Conservation (phyloP, 1,284 basidiomycete genomes). For the Cryptococcus sp. region DNA sequence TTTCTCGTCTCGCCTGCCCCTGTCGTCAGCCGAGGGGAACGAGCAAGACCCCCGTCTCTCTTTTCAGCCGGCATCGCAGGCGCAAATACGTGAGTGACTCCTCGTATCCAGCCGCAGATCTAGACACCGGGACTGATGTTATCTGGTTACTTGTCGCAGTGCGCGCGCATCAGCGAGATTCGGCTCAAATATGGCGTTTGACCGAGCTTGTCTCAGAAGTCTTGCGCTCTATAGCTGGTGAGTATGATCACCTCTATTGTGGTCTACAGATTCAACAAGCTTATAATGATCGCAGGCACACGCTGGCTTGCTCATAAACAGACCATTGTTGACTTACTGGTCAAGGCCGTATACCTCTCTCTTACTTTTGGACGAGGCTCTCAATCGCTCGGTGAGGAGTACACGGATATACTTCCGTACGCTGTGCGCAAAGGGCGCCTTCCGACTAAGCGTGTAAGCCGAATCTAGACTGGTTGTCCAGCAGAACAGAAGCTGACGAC, state of each 20-base stretch:
- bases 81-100: constrained; percentile 72
- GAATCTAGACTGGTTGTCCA: background rate
- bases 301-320: constrained; percentile 80
- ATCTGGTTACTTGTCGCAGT: constrained; percentile 57
- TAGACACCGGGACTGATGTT: too few relatives aligned
- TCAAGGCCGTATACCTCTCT: constrained; percentile 72
- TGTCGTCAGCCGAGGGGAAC: constrained; percentile 1
- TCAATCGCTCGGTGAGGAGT: constrained; percentile 87
- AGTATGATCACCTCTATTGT: constrained; percentile 31
- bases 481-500: background rate
- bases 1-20: constrained; percentile 16
- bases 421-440: constrained; percentile 47
- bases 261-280: background rate
- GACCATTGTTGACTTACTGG: constrained; percentile 71
- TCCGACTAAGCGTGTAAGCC: constrained; percentile 29
- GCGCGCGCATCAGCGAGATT: constrained; percentile 79
- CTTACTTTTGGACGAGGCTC: constrained; percentile 75
- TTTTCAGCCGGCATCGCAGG: constrained; percentile 57
- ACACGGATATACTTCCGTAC: constrained; percentile 80
- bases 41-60: constrained; percentile 29
- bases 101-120: too few relatives aligned
- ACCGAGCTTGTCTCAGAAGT: constrained; percentile 75
- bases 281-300: constrained; percentile 62
- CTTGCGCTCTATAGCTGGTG: constrained; percentile 74
- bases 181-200: constrained; percentile 72